Evolutionary conservation across 1,139 yeast genomes (phyloP).

Genomic region (Suhomyces chickasaworum): DNA sequence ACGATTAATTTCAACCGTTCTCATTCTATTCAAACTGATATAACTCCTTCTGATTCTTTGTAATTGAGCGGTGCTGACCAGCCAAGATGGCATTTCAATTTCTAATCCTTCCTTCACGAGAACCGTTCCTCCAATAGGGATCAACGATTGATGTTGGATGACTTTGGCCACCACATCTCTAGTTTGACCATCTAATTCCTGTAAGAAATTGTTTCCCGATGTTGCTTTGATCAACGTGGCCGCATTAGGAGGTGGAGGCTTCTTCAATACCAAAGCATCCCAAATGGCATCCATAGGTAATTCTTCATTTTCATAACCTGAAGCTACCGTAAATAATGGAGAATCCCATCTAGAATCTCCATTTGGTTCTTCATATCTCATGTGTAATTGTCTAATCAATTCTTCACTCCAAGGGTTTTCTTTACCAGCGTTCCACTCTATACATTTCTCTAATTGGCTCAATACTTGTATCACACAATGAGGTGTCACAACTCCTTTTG

Average conservation of each 20-base stretch:
- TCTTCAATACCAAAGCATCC: conserved; percentile 64
- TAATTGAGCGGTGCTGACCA: conserved; percentile 72
- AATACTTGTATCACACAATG: conserved; percentile 82
- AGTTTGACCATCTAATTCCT: conserved; percentile 75
- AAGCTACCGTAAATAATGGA: conserved; percentile 74
- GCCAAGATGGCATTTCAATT: conserved; percentile 64
- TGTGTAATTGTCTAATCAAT: conserved; percentile 66
- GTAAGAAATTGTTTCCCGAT: conserved; percentile 70
- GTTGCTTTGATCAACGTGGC: conserved; percentile 78
- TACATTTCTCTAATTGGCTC: conserved; percentile 62
- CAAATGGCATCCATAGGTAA: conserved; percentile 72
- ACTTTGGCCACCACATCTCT: conserved; percentile 60
- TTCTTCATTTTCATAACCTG: conserved; percentile 51
- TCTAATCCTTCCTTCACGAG: conserved; percentile 37
- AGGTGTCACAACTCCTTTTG: conserved; percentile 79
- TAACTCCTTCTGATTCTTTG: conserved; percentile 85
- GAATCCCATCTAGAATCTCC: conserved; percentile 90
- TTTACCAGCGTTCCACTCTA: conserved; percentile 55
- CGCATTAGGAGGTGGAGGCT: conserved; percentile 72
- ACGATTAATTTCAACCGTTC: conserved; percentile 67
- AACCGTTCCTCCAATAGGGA: conserved; percentile 54
- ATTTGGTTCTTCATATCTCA: conserved; percentile 94
- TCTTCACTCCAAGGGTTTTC: conserved; percentile 65
- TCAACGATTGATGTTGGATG: conserved; percentile 61
- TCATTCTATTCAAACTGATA: conserved; percentile 74